Percentiles rank a stretch among this genome's conserved stretches.
Conservation (phyloP, 1,139 yeast species). For the Ashbya aceris region DNA sequence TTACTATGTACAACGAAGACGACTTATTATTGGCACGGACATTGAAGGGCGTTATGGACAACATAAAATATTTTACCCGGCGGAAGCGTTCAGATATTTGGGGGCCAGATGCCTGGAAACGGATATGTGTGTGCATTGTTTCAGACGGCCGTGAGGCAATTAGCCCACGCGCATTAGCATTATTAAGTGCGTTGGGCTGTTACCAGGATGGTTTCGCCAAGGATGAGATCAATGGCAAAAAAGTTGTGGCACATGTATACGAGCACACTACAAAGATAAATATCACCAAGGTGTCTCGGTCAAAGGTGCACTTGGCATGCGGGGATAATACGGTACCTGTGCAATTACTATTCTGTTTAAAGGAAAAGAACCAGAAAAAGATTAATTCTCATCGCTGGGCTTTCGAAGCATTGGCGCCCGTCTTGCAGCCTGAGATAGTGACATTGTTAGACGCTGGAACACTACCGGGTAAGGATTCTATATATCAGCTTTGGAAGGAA, state of each 20-base stretch:
- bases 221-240: constrained; percentile 77
- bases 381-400: constrained; percentile 97
- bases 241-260: constrained; percentile 83
- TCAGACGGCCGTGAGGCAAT: constrained; percentile 94
- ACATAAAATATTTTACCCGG: constrained; percentile 72
- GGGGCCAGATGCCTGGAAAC: constrained; percentile 91
- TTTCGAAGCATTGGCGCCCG: constrained; percentile 83
- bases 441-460: constrained; percentile 91
- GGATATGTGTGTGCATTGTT: constrained; percentile 78
- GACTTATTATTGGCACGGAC: constrained; percentile 83
- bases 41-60: constrained; percentile 85
- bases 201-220: constrained; percentile 94
- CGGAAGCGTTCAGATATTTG: constrained; percentile 59
- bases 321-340: constrained; percentile 61
- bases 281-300: constrained; percentile 56
- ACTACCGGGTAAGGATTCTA: constrained; percentile 75
- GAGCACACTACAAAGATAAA: constrained; percentile 70
- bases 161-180: constrained; percentile 70
- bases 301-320: constrained; percentile 47
- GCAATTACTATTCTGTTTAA: constrained; percentile 81
- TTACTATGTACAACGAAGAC: constrained; percentile 93
- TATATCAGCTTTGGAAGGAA: constrained; percentile 83
- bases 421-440: constrained; percentile 77
- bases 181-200: constrained; percentile 85
- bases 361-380: constrained; percentile 82